Evolutionary conservation across 495 filamentous ascomycete genomes (phyloP), one percentile per base, ranked within the genome.

Genomic region (Xanthoparmelia taractica): DNA sequence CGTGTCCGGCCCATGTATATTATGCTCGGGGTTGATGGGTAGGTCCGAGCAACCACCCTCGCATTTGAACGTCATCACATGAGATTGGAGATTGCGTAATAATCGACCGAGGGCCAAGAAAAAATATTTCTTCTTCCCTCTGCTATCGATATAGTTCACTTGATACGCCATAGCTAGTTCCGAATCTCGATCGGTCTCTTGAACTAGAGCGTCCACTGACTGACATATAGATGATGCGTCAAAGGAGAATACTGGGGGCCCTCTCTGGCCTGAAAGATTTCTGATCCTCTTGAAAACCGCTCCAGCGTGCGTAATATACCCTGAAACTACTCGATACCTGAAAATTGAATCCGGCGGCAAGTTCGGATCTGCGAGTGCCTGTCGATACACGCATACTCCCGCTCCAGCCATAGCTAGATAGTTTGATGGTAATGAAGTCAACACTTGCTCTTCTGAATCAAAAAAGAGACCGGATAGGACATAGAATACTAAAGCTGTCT

Each of bases 371-470:
- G 27, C 33, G 34, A 61, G 3, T 15, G 15, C 34, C 37, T 29
- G 40, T 17, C 47, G 47, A 38, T 61, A 61, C 36, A 61, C 59
- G 52, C 59, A 61, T 8, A 61, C 31, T 20, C 59, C 47, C 13
- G 50, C 40, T 29, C 47, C 45, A 17, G 38, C 47, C 36, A 36
- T 61, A n/a, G 59, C 59, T n/a, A 61, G 17, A 2, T 40, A 23
- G 29, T 55, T 50, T 6, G 25, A 29, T 36, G 47, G 13, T 13
- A 15, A 13, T 18, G 59, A 13, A 11, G 52, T 18, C 2, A 23
- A 55, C 12, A 52, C 2, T 31, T 55, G 23, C 40, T 41, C 40
- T 25, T 31, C 40, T 23, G 45, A 52, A 52, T 33, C 23, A 23
- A 61, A 10, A n/a, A 31, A 13, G 33, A 60, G 18, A 34, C 59